Base-by-base conservation (phyloP, 164 flowering plant genomes). In the Liriodendron chinense region DNA sequence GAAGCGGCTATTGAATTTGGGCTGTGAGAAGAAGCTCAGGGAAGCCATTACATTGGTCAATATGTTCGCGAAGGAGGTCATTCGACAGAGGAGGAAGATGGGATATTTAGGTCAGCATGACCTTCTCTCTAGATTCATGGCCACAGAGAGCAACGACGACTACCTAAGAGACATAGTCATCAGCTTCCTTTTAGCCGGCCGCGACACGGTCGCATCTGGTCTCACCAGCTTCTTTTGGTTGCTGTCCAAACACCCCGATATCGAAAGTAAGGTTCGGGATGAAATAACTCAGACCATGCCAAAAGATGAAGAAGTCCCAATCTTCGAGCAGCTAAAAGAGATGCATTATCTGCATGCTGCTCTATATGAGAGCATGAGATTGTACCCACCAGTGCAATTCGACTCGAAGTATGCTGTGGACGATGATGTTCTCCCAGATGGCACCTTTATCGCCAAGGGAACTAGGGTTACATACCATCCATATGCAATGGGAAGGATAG, bases 401-500 rank as follows among this genome's bases (percentile, higher is more conserved):
- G 92, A 92, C 57, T 89, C 91, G 0, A 90, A 89, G 65, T 88
- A 84, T 63, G 74, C 86, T n/a, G 47, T 53, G 66, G 77, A 83
- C 25, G 92, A 91, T 22, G 95, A 90, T 47, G 71, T 87, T 8
- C 78, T 92, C 14, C 96, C 98, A 0, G 96, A 92, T 48, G 92
- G 90, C 1, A 88, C 88, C 0, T 72, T 74, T 1, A 88, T 93
- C 14, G 70, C 23, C 76, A 87, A 72, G 47, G 92, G 92, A 0
- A 86, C 86, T 3, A 83, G 95, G 76, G 89, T 93, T 18, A 90
- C 91, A 0, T 93, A 92, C 80, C 94, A 90, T 67, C 85, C 92
- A 0, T 93, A 90, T 56, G 94, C 95, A 0, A 93, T 93, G 98
- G 98, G 96, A 1, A 73, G 96, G 72, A 86, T 90, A 85, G 92